These are phyloP conservation scores for Brassica juncea DNA, from an alignment of 345 rosid species.

Conservation along the genomic window DNA sequence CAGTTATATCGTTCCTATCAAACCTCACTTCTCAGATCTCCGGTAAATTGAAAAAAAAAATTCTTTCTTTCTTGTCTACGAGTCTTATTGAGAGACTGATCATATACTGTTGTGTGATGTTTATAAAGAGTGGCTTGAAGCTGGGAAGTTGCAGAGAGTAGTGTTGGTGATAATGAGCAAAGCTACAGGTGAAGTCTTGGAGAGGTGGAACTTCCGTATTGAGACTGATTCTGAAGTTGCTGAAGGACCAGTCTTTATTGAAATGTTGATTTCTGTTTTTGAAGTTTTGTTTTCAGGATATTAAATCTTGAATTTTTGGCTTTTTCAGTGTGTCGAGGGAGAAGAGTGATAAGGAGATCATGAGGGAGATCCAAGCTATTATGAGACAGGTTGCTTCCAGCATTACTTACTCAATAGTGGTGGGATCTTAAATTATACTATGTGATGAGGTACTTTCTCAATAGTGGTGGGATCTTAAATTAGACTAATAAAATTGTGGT, in stretches of 20 bases:
- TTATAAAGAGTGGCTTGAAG: slow-evolving; percentile 77
- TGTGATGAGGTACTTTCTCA: too few species aligned
- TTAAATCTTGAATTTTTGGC: not conserved
- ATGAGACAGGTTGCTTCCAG: slow-evolving; percentile 97
- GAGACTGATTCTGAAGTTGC: slow-evolving; percentile 82
- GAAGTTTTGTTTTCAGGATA: not conserved
- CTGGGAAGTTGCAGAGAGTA: slow-evolving; percentile 85
- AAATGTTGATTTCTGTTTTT: not conserved
- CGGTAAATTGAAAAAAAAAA: slow-evolving; percentile 42
- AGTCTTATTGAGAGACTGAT: not conserved
- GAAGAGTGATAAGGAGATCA: slow-evolving; percentile 93
- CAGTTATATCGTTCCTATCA: slow-evolving; percentile 75
- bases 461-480: too few species aligned
- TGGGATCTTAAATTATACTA: too few species aligned
- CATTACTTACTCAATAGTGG: slow-evolving; percentile 56
- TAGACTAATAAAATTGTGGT: not conserved
- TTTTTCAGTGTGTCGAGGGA: slow-evolving; percentile 73
- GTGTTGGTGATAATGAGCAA: slow-evolving; percentile 90
- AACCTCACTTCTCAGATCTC: slow-evolving; percentile 68
- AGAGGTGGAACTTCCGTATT: slow-evolving; percentile 94
- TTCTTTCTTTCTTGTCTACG: not conserved
- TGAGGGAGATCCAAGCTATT: slow-evolving; percentile 95
- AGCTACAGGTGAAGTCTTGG: slow-evolving; percentile 73
- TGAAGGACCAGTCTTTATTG: slow-evolving; percentile 55
- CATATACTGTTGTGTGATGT: not conserved